phyloP scores from a whole-genome alignment of 192 early-diverging fungal species.

The Funneliformis mosseae region DNA sequence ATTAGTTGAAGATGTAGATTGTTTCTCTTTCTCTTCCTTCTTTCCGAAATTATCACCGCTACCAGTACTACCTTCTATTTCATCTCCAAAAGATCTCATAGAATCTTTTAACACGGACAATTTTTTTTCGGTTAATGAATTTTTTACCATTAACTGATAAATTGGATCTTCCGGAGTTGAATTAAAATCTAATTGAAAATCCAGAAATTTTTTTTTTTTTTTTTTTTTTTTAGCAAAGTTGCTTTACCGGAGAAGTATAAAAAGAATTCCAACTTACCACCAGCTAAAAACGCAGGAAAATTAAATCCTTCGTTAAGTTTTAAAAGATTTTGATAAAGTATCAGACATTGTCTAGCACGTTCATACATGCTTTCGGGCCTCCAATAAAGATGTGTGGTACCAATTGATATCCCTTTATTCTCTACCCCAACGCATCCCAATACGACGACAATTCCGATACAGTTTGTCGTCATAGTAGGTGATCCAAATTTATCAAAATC shows the following conservation, averaged over 20 bases:
- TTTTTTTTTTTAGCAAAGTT: background rate
- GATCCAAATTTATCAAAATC: conserved; percentile 14
- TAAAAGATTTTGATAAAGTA: conserved; percentile 2
- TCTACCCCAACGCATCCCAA: background rate
- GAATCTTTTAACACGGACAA: conserved; percentile 2
- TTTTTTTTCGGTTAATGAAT: background rate
- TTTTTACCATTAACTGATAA: conserved; percentile 12
- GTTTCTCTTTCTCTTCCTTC: background rate
- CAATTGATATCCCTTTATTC: background rate
- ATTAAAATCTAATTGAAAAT: conserved; percentile 18
- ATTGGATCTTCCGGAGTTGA: conserved; percentile 21
- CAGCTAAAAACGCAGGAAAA: conserved; percentile 21
- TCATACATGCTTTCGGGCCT: conserved; percentile 32
- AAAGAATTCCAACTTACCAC: background rate
- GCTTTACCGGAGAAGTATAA: no score
- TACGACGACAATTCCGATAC: conserved; percentile 8
- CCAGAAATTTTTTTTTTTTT: background rate
- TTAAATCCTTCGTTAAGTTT: conserved; percentile 13
- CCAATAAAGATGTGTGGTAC: conserved; percentile 32
- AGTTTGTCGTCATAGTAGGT: conserved; percentile 13
- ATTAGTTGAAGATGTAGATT: background rate
- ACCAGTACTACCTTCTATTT: background rate
- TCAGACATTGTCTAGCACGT: conserved; percentile 19
- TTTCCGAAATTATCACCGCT: background rate
- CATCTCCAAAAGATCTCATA: conserved; percentile 1